Percentiles rank a stretch among this genome's conserved stretches.
These are phyloP conservation scores for Penicillium sp. DNA, from an alignment of 2,329 filamentous ascomycete genomes.

Conservation along the genomic window DNA sequence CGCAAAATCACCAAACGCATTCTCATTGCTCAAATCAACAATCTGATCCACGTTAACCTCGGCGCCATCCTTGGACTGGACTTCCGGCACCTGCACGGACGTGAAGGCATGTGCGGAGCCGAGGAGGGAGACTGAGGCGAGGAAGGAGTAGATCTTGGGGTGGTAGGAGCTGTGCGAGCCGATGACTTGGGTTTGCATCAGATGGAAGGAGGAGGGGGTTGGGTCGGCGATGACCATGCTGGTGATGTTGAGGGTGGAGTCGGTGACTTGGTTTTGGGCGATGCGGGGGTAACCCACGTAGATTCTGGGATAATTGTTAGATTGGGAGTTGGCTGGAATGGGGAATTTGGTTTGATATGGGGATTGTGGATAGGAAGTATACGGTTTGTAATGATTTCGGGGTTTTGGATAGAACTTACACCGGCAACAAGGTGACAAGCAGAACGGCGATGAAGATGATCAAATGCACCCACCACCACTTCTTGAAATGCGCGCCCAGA, in stretches of 20 bases:
- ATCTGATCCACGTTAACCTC: conserved; percentile 52
- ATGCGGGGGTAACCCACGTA: conserved; percentile 66
- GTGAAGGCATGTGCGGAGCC: conserved; percentile 51
- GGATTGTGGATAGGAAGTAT: background rate
- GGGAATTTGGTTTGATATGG: background rate
- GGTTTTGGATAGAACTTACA: conserved; percentile 54
- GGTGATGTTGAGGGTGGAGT: conserved; percentile 58
- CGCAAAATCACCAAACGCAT: conserved; percentile 58
- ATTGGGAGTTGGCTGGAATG: background rate
- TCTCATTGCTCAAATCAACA: conserved; percentile 50
- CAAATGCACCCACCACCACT: conserved; percentile 62
- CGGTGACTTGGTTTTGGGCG: conserved; percentile 61
- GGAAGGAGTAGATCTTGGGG: conserved; percentile 61
- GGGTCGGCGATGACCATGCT: conserved; percentile 60
- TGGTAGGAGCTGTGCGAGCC: conserved; percentile 58
- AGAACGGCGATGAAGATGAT: conserved; percentile 58
- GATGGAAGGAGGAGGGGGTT: conserved; percentile 53
- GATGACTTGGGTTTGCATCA: conserved; percentile 57
- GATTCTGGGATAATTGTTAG: conserved; percentile 46
- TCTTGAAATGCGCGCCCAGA: conserved; percentile 45
- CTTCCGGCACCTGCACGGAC: conserved; percentile 53
- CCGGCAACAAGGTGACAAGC: conserved; percentile 60
- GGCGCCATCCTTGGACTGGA: conserved; percentile 52
- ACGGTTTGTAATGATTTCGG: background rate
- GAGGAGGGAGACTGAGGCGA: conserved; percentile 57